Evolutionary conservation across 2,329 filamentous ascomycete species (phyloP), one percentile per base, ranked within the genome.

Genomic region (Colletotrichum ledebouriae): DNA sequence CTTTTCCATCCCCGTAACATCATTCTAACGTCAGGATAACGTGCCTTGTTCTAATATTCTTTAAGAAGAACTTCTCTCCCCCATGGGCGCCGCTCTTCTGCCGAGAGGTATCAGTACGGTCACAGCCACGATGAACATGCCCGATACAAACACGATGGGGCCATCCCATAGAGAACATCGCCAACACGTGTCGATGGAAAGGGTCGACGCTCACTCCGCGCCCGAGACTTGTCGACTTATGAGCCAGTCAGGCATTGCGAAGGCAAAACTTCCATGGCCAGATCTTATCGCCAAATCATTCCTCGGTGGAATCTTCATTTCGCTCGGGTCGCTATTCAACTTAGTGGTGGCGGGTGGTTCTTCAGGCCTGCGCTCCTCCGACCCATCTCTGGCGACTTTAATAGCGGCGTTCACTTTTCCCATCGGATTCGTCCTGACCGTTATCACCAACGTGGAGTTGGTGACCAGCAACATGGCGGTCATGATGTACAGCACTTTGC

Each of bases 401-500:
- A 15, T 59, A 15, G 37, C 53, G 3, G 53, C 29, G 17, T 63
- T 63, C 42, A 49, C 41, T 0, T 63, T 63, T n/a, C 60, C 60
- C 1, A 49, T 63, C 4, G 60, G 60, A 3, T 63, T 63, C 7
- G 42, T 63, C 41, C 20, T 63, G 39, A 49, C 41, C 5, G 41
- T 63, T 3, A 20, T 63, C 3, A 63, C 60, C n/a, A 63, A 63
- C 6, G 50, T 57, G 4, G 60, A 63, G 33, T 33, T 63, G 13
- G 60, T 63, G 1, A 63, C 53, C 15, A 64, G 61, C 34, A 64
- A 64, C 53, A 64, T 59, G 61, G 53, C 61, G 15, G 44, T 64
- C n/a, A 50, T 52, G 34, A 59, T 59, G 53, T 64, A 64, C 2
- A 20, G 53, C 20, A 64, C 53, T 3, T 25, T 64, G 12, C 53